Base-by-base conservation (phyloP, 768 basidiomycete species). In the Tricholoma matsutake region DNA sequence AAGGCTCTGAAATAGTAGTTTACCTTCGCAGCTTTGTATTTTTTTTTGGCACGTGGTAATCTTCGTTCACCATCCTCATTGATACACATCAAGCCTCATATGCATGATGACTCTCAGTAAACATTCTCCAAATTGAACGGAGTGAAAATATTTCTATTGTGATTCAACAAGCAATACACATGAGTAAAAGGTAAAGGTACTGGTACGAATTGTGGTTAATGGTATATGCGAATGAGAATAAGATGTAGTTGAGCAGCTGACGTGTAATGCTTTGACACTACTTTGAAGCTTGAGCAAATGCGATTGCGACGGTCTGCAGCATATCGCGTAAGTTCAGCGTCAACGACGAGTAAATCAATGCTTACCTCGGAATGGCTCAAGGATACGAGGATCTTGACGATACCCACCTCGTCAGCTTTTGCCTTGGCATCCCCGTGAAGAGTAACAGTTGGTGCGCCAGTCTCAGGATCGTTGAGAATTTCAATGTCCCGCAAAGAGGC, bases 401-500 rank as follows among this genome's bases (percentile, higher is more conserved):
- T 82, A 56, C 88, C 88, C 77, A 88, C 91, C 51, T 75, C 79
- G 9, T 81, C 77, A 39, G 95, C 96, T 58, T 87, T 87, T 2
- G 75, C 72, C 72, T 88, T 80, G 31, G 94, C 95, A 49, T 94
- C 90, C 6, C 92, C 92, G 66, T 91, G 86, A 20, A 96, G 81
- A 57, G 67, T 76, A 39, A 96, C 92, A 9, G 79, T 81, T 1
- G 96, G 96, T 20, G 80, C 91, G 25, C 96, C 96, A n/a, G 81
- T 79, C 45, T 80, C 79, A 13, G 75, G 67, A 69, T 88, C 83
- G 51, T 91, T 87, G 61, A 96, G 79, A 67, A 98, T 95, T 75
- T 98, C 97, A 61, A 99, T 98, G 65, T 98, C 96, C 76, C 92
- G 92, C 89, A 98, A 89, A n/a, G 89, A 81, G 16, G 97, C 96